Evolutionary conservation across 371 early-diverging fungal genomes (phyloP), one percentile per base, ranked within the genome.

Genomic region (Thermomucor indicae-seudaticae): DNA sequence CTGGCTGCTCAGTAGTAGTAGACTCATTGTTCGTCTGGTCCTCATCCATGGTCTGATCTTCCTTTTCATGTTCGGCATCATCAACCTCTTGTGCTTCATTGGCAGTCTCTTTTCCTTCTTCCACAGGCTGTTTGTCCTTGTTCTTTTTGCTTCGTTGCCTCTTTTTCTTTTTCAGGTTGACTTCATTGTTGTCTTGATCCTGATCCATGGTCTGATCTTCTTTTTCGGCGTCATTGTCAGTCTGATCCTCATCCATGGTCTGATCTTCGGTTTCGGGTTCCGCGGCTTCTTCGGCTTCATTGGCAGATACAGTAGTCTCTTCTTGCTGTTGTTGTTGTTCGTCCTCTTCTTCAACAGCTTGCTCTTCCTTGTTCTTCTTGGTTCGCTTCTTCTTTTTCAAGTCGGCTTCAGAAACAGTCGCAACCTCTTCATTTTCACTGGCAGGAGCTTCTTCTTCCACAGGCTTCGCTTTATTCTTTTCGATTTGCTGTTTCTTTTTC

Each of bases 401-500:
- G 12, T 55, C 43, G 35, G 19, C 19, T 24, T 14, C 32, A n/a
- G n/a, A n/a, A n/a, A n/a, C 51, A 19, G 30, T 34, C 4, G 30
- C 20, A 31, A 42, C 43, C 51, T 41, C 41, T 51, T 41, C 51
- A 30, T 20, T 34, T 43, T 51, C 41, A 12, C 43, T 43, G 3
- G 39, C 50, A 16, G n/a, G 4, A n/a, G 43, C 51, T 43, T 51
- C 51, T 14, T 51, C 43, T 22, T 51, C 43, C 10, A 51, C 24
- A 24, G 30, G 10, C 14, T 32, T 37, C 32, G 37, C 28, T 7
- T 27, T 28, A 11, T 41, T 41, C 6, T 10, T 12, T 12, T 41
- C 16, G n/a, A 39, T 43, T 4, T 31, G 17, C n/a, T 41, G 43
- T 23, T 50, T 55, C 55, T 55, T 55, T 30, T 55, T 55, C 28